Conservation (phyloP, 129 eudicot species). For the Calendula officinalis region DNA sequence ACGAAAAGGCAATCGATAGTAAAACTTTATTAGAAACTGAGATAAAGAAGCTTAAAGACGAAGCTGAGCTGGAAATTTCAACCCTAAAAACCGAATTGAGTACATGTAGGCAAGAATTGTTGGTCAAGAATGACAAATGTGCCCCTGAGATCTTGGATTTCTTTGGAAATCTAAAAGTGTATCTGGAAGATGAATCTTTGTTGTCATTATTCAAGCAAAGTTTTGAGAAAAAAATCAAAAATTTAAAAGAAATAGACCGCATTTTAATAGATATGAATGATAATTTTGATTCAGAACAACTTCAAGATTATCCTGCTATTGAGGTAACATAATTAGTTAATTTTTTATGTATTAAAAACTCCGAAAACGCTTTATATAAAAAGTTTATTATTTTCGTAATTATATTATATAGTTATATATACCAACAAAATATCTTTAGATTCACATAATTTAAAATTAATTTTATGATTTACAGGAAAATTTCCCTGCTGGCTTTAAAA, state of each 20-base stretch:
- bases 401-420: not conserved
- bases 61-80: slow-evolving; percentile 58
- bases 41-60: slow-evolving; percentile 73
- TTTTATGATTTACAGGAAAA: slow-evolving; percentile 52
- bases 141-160: slow-evolving; percentile 52
- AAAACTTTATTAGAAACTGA: slow-evolving; percentile 52
- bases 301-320: slow-evolving; percentile 32
- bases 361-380: not conserved
- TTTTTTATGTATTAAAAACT: slow-evolving; percentile 5
- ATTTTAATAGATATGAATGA: slow-evolving; percentile 49
- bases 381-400: not conserved
- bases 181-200: slow-evolving; percentile 62
- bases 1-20: slow-evolving; percentile 44
- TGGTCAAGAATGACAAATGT: slow-evolving; percentile 48
- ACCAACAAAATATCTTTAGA: no score
- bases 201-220: slow-evolving; percentile 42
- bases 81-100: slow-evolving; percentile 51
- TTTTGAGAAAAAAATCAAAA: slow-evolving; percentile 49
- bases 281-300: slow-evolving; percentile 44
- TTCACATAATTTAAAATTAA: not conserved
- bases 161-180: slow-evolving; percentile 46
- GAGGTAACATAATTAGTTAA: slow-evolving; percentile 44
- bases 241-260: slow-evolving; percentile 57
- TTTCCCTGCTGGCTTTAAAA: slow-evolving; percentile 29
- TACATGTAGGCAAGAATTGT: slow-evolving; percentile 70